Conservation (phyloP, 345 rosid genomes). For the Litchi chinensis region DNA sequence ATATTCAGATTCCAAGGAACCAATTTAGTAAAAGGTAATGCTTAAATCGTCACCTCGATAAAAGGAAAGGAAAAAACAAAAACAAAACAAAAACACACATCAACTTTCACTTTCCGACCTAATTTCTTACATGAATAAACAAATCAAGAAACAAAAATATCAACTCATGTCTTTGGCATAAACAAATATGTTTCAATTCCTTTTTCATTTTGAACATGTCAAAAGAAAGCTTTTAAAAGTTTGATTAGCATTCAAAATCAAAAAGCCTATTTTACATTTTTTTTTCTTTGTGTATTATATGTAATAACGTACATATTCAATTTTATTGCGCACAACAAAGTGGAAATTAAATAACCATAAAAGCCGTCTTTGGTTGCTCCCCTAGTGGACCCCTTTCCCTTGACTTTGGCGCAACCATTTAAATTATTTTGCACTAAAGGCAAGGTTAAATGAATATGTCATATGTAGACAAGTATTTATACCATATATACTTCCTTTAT, state of each 20-base stretch:
- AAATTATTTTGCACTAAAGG: neutral
- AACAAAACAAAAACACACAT: neutral
- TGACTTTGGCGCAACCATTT: neutral
- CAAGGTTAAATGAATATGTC: too few species aligned
- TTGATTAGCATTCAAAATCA: neutral
- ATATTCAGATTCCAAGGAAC: too few species aligned
- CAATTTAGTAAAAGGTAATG: too few species aligned
- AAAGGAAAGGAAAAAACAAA: too few species aligned
- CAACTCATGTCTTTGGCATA: neutral
- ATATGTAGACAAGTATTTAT: too few species aligned
- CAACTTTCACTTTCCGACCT: slow-evolving; percentile 1
- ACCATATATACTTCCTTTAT: too few species aligned
- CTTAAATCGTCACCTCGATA: too few species aligned
- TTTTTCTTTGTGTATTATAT: neutral
- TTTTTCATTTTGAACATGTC: neutral
- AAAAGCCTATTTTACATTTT: neutral
- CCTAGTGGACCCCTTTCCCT: neutral
- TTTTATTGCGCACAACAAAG: neutral
- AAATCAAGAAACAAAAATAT: neutral
- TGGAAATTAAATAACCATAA: neutral
- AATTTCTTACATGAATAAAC: neutral
- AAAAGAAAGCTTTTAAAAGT: neutral
- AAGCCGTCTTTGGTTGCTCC: neutral
- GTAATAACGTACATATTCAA: too few species aligned
- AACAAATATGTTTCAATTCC: neutral